These are phyloP conservation scores for Neurospora discreta DNA, from an alignment of 495 filamentous ascomycete genomes.

Conservation along the genomic window DNA sequence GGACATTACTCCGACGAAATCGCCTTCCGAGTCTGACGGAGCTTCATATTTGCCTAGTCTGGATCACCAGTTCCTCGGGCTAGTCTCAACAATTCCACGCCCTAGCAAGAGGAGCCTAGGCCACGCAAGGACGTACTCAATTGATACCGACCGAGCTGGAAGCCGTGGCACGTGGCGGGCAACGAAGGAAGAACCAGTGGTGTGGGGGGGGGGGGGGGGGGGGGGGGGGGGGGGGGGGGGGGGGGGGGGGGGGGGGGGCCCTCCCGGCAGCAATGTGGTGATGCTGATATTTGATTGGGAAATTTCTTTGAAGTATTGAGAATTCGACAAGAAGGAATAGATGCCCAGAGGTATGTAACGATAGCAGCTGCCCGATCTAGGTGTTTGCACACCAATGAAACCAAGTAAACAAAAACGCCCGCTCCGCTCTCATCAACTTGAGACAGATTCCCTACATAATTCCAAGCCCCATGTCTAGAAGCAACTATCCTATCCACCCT, in stretches of 20 bases:
- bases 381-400: not conserved
- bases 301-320: not conserved
- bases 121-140: not conserved
- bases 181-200: not conserved
- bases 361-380: not conserved
- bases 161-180: not conserved
- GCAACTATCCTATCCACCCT: not conserved
- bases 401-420: not conserved
- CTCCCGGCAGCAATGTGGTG: too few relatives aligned
- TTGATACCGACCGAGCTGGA: not conserved
- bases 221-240: too few relatives aligned
- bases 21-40: not conserved
- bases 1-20: not conserved
- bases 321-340: not conserved
- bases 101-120: not conserved
- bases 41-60: not conserved
- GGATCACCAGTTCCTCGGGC: not conserved
- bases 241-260: too few relatives aligned
- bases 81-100: not conserved
- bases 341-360: not conserved
- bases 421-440: not conserved
- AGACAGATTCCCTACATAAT: not conserved
- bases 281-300: not conserved
- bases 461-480: not conserved
- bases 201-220: too few relatives aligned